A percentile compares a stretch with the other conserved stretches of the same genome.
phyloP scores from a whole-genome alignment of 192 early-diverging fungal species.

The Coemansia sp. region DNA sequence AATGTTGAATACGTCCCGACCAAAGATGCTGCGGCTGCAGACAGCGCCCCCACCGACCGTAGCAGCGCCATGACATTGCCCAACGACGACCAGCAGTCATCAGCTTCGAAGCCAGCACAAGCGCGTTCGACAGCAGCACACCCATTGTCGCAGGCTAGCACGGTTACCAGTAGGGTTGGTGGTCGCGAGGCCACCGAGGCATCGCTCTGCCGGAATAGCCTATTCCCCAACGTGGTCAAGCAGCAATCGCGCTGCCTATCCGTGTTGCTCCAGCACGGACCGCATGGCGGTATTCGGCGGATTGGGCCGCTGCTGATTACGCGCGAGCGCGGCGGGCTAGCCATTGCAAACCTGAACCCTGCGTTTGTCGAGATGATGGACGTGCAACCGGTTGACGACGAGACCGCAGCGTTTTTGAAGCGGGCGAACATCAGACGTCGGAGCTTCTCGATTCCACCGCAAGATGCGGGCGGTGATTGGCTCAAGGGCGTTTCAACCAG shows the following conservation, averaged over 20 bases:
- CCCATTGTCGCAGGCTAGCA: background rate
- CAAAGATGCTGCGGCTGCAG: background rate
- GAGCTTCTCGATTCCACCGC: slow-evolving; percentile 39
- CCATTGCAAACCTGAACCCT: slow-evolving; percentile 39
- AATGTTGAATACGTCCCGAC: slow-evolving; percentile 18
- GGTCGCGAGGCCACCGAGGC: slow-evolving; percentile 6
- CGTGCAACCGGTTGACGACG: slow-evolving; percentile 45
- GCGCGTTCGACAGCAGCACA: background rate
- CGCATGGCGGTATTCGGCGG: slow-evolving; percentile 51
- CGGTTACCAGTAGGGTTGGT: background rate
- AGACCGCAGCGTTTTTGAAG: slow-evolving; percentile 31
- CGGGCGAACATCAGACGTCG: slow-evolving; percentile 43
- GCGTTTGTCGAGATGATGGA: slow-evolving; percentile 54
- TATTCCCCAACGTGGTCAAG: slow-evolving; percentile 50
- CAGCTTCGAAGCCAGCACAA: background rate
- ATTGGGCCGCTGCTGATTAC: slow-evolving; percentile 48
- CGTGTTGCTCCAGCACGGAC: slow-evolving; percentile 48
- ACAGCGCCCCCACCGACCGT: background rate
- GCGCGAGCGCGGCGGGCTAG: slow-evolving; percentile 38
- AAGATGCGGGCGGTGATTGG: slow-evolving; percentile 28
- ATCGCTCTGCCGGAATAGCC: slow-evolving; percentile 35
- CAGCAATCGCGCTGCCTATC: slow-evolving; percentile 52
- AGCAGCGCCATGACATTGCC: background rate
- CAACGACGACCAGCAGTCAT: background rate
- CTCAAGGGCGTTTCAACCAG: slow-evolving; percentile 18